phyloP scores from a whole-genome alignment of 305 asterid genomes.

The Plantago coronopus region DNA sequence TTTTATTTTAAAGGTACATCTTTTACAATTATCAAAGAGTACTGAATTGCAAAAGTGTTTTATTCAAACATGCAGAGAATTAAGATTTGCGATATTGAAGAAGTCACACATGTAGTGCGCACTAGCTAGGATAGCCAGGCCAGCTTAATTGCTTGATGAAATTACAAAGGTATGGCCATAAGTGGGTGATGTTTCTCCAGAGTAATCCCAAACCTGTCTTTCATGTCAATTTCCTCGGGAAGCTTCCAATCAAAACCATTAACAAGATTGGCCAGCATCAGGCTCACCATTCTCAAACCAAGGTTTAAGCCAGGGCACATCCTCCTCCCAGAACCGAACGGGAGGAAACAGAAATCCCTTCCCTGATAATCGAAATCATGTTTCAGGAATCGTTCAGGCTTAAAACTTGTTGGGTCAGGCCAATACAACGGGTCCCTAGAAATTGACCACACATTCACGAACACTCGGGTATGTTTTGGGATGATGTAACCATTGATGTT shows the following conservation, averaged over 20 bases:
- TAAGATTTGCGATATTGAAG: too few species aligned
- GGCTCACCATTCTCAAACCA: constrained; percentile 5
- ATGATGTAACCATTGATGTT: constrained; percentile 19
- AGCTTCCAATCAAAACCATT: constrained; percentile 29
- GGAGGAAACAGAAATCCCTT: constrained; percentile 14
- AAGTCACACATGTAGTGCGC: too few species aligned
- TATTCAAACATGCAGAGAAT: too few species aligned
- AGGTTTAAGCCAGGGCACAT: constrained; percentile 23
- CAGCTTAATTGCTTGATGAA: too few species aligned
- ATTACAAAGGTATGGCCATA: constrained; percentile 16
- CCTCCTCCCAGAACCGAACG: constrained; percentile 26
- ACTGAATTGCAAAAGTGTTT: too few species aligned
- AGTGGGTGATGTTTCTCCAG: constrained; percentile 20
- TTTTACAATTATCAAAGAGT: too few species aligned
- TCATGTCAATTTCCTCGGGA: constrained; percentile 22
- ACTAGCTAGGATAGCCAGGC: too few species aligned
- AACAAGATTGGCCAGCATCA: constrained; percentile 21
- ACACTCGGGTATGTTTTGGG: constrained; percentile 22
- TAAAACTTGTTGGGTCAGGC: constrained; percentile 17
- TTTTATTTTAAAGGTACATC: too few species aligned
- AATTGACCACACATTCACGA: constrained; percentile 24
- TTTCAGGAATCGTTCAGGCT: constrained; percentile 25
- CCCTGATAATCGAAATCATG: constrained; percentile 20
- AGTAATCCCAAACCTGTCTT: neutral
- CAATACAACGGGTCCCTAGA: constrained; percentile 20